Evolutionary conservation across 768 basidiomycete genomes (phyloP), one percentile per base, ranked within the genome.

Genomic region (Suillus hirtellus): DNA sequence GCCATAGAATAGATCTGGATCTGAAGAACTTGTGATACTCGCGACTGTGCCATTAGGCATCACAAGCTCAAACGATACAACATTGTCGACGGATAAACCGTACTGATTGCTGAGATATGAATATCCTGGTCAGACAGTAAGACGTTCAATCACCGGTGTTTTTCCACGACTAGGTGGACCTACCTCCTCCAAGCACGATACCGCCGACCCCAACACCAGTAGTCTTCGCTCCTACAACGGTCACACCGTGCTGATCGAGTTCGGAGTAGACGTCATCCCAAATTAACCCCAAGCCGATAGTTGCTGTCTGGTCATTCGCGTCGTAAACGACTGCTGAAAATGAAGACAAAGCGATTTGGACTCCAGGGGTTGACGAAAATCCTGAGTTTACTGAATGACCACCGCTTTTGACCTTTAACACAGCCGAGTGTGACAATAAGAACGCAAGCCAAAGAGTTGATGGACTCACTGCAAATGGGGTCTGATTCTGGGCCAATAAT

Each of bases 351-450:
- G 83, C 73, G 9, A 89, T 87, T 15, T 85, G 85, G 14, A 89
- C 80, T 38, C 86, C 87, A 1, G 70, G 64, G 0, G 87, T 88
- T 0, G 88, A 88, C 0, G 86, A 86, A 64, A 87, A 87, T 2
- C 81, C 81, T 0, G 78, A 81, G 67, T 86, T 87, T 2, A 78
- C 67, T 0, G 82, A 64, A 70, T 89, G 87, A 0, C 87, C 87
- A 17, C 85, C 87, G n/a, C 86, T 82, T 70, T 86, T 89, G 60
- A 88, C 80, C 86, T 86, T 47, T 46, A 43, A 9, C 34, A 24
- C 50, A 35, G n/a, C 38, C 19, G 35, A 2, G 34, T 35, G 60
- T 65, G 55, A 69, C 59, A 42, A 40, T 24, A 10, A 34, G 7
- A 27, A 31, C 19, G 12, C 35, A 37, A 21, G 7, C 7, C 14